Conservation (phyloP, 2,329 filamentous ascomycete genomes). For the Beauveria rudraprayagi region DNA sequence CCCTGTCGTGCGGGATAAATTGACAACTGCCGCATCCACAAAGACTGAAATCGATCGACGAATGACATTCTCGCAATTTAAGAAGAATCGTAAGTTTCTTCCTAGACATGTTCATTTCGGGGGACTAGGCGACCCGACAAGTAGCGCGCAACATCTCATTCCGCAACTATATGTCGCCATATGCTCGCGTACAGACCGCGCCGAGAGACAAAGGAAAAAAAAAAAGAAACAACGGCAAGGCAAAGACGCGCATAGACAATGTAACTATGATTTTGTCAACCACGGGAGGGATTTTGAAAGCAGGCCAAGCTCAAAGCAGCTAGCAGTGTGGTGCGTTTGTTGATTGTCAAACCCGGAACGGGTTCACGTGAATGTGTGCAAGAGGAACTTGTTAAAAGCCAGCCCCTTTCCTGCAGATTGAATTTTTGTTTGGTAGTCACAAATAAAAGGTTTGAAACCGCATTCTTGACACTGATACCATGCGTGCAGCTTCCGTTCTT, state of each 20-base stretch:
- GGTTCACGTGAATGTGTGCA: not conserved
- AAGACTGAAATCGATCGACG: not conserved
- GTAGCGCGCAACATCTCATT: constrained; percentile 3
- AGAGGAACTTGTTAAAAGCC: not conserved
- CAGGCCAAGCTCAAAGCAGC: not conserved
- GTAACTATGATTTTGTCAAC: not conserved
- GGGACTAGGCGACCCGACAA: not conserved
- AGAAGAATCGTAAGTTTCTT: not conserved
- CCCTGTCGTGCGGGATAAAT: not conserved
- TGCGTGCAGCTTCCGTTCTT: constrained; percentile 1
- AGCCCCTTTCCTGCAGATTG: not conserved
- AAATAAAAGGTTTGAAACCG: not conserved
- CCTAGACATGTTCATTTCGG: not conserved
- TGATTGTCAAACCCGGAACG: not conserved
- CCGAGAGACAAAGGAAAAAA: not conserved
- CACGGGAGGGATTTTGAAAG: too few relatives aligned
- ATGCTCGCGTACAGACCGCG: not conserved
- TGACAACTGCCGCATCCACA: not conserved
- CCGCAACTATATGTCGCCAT: constrained; percentile 1
- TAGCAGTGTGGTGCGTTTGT: not conserved
- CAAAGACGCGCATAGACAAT: too few relatives aligned
- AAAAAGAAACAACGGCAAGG: not conserved
- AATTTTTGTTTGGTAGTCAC: not conserved
- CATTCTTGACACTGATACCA: not conserved
- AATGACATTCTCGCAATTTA: not conserved